These are phyloP conservation scores for Ophiostoma sp. DNA, from an alignment of 2,329 filamentous ascomycete species.

Conservation along the genomic window DNA sequence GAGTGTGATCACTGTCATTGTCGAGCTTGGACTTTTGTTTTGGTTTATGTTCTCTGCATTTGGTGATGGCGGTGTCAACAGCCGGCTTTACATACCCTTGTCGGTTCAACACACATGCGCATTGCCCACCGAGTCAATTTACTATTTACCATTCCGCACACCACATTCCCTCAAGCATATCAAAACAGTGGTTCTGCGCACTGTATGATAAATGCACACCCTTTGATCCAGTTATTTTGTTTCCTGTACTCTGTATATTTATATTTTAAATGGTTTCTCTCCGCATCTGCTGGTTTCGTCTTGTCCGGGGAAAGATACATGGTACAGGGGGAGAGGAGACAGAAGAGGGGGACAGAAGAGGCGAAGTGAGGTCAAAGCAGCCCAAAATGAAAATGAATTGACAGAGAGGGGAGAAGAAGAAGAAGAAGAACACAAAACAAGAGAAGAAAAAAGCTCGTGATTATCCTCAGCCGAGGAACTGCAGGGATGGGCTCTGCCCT, in stretches of 20 bases:
- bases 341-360: not conserved
- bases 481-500: not conserved
- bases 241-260: not conserved
- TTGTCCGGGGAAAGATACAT: not conserved
- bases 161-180: not conserved
- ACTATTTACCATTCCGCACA: conserved; percentile 8
- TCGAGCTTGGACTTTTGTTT: not conserved
- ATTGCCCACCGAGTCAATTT: not conserved
- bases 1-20: not conserved
- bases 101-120: not conserved
- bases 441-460: conserved; percentile 7
- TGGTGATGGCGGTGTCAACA: not conserved
- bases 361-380: not conserved
- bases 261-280: not conserved
- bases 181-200: not conserved
- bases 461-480: not conserved
- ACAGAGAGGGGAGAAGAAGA: too few species aligned
- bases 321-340: not conserved
- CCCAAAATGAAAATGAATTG: not conserved
- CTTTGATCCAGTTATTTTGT: not conserved
- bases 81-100: too few species aligned
- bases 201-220: conserved; percentile 3
- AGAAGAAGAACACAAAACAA: too few species aligned
- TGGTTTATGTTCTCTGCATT: not conserved
- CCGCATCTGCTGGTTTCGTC: not conserved